Evolutionary conservation across 2,329 filamentous ascomycete species (phyloP).

Genomic region (Conoideocrella luteorostrata): DNA sequence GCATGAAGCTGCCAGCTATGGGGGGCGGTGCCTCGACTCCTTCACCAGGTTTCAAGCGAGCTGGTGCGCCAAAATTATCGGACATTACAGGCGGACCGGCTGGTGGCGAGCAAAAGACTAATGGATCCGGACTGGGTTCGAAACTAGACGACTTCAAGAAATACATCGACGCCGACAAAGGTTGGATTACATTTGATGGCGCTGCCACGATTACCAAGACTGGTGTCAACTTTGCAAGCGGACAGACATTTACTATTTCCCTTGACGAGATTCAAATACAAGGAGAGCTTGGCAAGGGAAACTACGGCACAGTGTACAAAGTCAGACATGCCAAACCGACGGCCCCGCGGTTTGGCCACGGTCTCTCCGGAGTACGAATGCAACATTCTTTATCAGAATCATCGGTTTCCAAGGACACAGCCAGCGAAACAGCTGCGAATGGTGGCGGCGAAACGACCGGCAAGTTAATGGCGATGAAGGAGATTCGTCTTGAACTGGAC

Average conservation of each 20-base stretch:
- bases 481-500: conserved; percentile 90
- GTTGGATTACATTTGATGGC: conserved; percentile 85
- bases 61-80: conserved; percentile 37
- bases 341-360: conserved; percentile 52
- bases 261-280: conserved; percentile 91
- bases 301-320: conserved; percentile 97
- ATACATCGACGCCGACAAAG: conserved; percentile 85
- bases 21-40: conserved; percentile 22
- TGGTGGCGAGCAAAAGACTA: conserved; percentile 19
- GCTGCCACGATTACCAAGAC: conserved; percentile 84
- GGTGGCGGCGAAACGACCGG: conserved; percentile 52
- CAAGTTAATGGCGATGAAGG: conserved; percentile 97
- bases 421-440: conserved; percentile 22
- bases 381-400: conserved; percentile 31
- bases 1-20: conserved; percentile 54
- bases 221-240: conserved; percentile 88
- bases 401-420: conserved; percentile 21
- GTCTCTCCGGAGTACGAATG: conserved; percentile 42
- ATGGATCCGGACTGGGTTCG: conserved; percentile 35
- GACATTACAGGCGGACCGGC: conserved; percentile 28
- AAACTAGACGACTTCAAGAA: conserved; percentile 60
- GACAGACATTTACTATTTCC: conserved; percentile 86
- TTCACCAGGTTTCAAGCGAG: conserved; percentile 19
- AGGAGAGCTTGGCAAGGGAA: conserved; percentile 92
- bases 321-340: conserved; percentile 73